Percentiles rank a stretch among this genome's conserved stretches.
phyloP scores from a whole-genome alignment of 192 early-diverging fungal species.

The Endogone sp. region DNA sequence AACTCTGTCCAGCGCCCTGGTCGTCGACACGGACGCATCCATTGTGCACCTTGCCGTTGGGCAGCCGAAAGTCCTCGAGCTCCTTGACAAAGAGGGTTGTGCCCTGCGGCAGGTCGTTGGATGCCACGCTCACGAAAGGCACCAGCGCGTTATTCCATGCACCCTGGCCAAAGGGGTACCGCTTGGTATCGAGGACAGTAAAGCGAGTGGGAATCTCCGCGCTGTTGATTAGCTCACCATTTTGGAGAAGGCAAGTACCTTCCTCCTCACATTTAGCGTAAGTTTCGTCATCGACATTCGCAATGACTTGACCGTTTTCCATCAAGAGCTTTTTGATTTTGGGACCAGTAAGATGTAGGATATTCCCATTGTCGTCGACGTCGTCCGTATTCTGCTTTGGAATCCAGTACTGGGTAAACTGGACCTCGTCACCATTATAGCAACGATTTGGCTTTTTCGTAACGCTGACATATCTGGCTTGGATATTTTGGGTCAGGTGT shows the following conservation, averaged over 20 bases:
- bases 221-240: conserved; percentile 7
- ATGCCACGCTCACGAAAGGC: conserved; percentile 34
- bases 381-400: conserved; percentile 28
- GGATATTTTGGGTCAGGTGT: too few relatives aligned
- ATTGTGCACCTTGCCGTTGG: conserved; percentile 33
- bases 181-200: conserved; percentile 1
- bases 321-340: conserved; percentile 9
- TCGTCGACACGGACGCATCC: conserved; percentile 40
- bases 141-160: conserved; percentile 9
- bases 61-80: conserved; percentile 20
- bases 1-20: conserved; percentile 24
- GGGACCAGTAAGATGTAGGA: conserved; percentile 7
- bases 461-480: too few relatives aligned
- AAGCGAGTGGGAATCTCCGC: background rate
- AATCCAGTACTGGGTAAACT: conserved; percentile 38
- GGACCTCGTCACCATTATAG: too few relatives aligned
- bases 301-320: conserved; percentile 15
- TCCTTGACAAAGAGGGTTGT: conserved; percentile 26
- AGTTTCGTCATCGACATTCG: conserved; percentile 19
- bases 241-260: conserved; percentile 7
- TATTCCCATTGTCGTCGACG: conserved; percentile 21
- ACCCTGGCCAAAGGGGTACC: conserved; percentile 2
- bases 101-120: conserved; percentile 31
- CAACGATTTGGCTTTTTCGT: too few relatives aligned
- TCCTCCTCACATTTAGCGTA: conserved; percentile 18